Evolutionary conservation across 139 green algal genomes (phyloP).

Genomic region (Yamagishiella unicocca): DNA sequence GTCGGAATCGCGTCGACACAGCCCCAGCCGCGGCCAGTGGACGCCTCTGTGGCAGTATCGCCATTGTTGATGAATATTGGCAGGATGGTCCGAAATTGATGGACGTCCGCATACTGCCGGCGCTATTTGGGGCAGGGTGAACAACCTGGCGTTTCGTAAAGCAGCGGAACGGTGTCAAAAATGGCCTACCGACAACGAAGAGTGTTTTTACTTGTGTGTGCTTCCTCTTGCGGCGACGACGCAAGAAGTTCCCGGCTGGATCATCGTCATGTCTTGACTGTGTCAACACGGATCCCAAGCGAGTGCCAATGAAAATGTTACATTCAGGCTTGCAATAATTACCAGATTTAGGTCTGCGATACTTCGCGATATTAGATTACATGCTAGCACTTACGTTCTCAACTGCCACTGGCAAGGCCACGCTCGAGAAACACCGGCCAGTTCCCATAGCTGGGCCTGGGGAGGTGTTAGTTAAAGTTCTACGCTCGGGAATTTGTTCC

Average conservation of each 20-base stretch:
- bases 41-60: too few species aligned
- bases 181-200: too few species aligned
- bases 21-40: too few species aligned
- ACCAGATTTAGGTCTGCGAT: background rate
- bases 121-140: too few species aligned
- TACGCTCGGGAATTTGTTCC: constrained; percentile 66
- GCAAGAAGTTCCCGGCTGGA: too few species aligned
- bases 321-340: background rate
- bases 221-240: background rate
- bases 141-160: too few species aligned
- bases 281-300: background rate
- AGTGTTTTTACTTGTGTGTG: background rate
- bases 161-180: too few species aligned
- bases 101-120: too few species aligned
- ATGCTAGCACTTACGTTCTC: constrained; percentile 61
- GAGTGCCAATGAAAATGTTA: background rate
- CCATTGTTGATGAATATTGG: too few species aligned
- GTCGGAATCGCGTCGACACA: too few species aligned
- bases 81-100: too few species aligned
- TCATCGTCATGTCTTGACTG: background rate
- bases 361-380: too few species aligned
- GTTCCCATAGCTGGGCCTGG: constrained; percentile 39
- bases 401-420: constrained; percentile 11
- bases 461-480: constrained; percentile 65
- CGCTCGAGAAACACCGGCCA: constrained; percentile 44